These are phyloP conservation scores for Beta vulgaris DNA, from an alignment of 148 eudicot genomes.

Conservation along the genomic window DNA sequence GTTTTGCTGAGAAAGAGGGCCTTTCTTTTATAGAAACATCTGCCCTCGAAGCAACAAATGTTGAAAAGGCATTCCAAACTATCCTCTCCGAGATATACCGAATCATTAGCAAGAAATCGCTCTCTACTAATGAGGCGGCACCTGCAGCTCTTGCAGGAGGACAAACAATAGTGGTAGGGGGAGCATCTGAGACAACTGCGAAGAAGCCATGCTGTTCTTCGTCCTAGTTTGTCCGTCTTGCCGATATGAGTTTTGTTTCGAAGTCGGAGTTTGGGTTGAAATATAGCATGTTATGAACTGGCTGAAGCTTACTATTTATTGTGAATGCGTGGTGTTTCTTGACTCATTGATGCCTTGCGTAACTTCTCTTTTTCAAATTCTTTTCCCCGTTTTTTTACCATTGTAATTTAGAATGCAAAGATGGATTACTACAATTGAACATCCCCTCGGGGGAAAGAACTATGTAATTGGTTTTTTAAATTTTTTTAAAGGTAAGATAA, in stretches of 20 bases:
- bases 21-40: slow-evolving; percentile 7
- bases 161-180: slow-evolving; percentile 1
- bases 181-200: neutral
- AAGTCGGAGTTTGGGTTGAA: neutral
- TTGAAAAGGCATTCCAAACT: slow-evolving; percentile 7
- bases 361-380: neutral
- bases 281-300: neutral
- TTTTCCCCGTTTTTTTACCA: no score
- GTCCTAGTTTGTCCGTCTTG: neutral
- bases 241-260: neutral
- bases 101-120: neutral
- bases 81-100: slow-evolving; percentile 2
- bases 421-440: no score
- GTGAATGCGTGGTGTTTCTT: neutral
- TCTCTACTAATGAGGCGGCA: neutral
- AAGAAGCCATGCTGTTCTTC: slow-evolving; percentile 6
- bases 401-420: no score
- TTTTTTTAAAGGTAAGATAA: no score
- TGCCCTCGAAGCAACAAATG: slow-evolving; percentile 6
- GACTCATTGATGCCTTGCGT: neutral
- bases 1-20: slow-evolving; percentile 5
- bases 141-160: neutral
- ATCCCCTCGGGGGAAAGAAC: no score
- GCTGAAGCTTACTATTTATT: neutral
- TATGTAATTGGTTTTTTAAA: no score